Base-by-base conservation (phyloP, 2,329 filamentous ascomycete species). In the Colletotrichum costaricense region DNA sequence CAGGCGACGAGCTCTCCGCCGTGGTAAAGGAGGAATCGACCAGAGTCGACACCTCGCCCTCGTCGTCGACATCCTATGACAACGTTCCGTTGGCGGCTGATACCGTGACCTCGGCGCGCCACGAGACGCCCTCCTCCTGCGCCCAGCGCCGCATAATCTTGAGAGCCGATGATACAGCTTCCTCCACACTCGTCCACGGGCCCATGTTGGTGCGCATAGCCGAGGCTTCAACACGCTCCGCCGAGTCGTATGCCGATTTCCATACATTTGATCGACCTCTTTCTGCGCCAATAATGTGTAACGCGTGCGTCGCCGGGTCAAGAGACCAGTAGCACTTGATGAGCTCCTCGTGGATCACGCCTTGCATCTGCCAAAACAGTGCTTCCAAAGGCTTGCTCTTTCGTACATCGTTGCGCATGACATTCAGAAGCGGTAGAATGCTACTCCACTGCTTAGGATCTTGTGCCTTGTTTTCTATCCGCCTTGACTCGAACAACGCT, bases 171-270 rank as follows among this genome's bases (percentile, higher is more conserved):
- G 79, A 77, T 14, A 84, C 83, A 7, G 84, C 80, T 16, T 88
- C 86, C 69, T 88, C 85, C 11, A 87, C 79, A 3, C 80, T 80
- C 9, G 82, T 83, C 86, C 86, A 87, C 0, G 84, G 83, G 1
- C 82, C 83, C n/a, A 84, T 75, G 63, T 76, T 77, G 14, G 76
- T 73, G 33, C 74, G 75, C 76, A 78, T 70, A 33, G 78, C 65
- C 5, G 74, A 67, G 64, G 78, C 78, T 5, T 79, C 77, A 14
- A 84, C 80, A 38, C 76, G 74, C 2, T 79, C 74, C 26, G 79
- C 77, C 24, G 78, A 76, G 4, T 85, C 83, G 24, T 80, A 79
- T 30, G 81, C 76, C 22, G 73, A 69, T 0, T 76, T 74, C 80
- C 80, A 82, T 28, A 78, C 74, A 12, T 75, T 76, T 9, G 73